phyloP scores from a whole-genome alignment of 495 filamentous ascomycete species.

The Penicillium steckii region DNA sequence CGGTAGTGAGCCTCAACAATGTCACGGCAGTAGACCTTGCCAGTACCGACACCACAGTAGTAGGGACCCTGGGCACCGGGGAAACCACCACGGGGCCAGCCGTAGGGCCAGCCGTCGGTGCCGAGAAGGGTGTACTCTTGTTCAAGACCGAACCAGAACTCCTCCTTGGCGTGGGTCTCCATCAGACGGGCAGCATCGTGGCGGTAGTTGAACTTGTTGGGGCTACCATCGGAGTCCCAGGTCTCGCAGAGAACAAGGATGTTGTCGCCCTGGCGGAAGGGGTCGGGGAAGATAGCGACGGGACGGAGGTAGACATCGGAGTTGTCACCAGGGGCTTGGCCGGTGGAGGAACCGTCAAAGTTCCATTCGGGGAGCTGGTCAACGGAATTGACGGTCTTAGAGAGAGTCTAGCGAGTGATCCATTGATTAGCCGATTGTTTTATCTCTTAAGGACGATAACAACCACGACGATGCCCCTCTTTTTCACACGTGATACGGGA shows the following conservation, averaged over 20 bases:
- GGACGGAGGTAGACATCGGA: conserved; percentile 98
- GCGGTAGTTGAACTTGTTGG: conserved; percentile 98
- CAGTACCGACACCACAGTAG: conserved; percentile 98
- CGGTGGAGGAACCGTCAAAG: conserved; percentile 96
- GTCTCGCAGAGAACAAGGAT: conserved; percentile 92
- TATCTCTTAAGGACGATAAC: neutral
- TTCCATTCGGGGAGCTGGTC: conserved; percentile 98
- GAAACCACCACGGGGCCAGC: conserved; percentile 95
- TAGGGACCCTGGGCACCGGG: conserved; percentile 96
- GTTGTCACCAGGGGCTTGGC: conserved; percentile 92
- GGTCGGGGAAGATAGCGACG: conserved; percentile 86
- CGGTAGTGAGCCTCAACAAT: conserved; percentile 99
- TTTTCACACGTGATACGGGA: conserved; percentile 41
- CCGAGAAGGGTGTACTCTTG: conserved; percentile 97
- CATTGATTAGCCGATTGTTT: neutral
- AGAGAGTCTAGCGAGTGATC: conserved; percentile 64
- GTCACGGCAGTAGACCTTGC: conserved; percentile 97
- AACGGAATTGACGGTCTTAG: conserved; percentile 57
- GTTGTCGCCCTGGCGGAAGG: conserved; percentile 83
- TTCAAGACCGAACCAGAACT: conserved; percentile 98
- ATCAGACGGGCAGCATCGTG: conserved; percentile 86
- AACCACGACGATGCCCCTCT: conserved; percentile 4
- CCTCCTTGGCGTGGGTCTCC: conserved; percentile 77
- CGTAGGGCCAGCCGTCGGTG: conserved; percentile 78
- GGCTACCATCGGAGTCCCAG: conserved; percentile 93